Percentiles rank a stretch among this genome's conserved stretches.
phyloP scores from a whole-genome alignment of 129 eudicot species.

The Apium graveolens region DNA sequence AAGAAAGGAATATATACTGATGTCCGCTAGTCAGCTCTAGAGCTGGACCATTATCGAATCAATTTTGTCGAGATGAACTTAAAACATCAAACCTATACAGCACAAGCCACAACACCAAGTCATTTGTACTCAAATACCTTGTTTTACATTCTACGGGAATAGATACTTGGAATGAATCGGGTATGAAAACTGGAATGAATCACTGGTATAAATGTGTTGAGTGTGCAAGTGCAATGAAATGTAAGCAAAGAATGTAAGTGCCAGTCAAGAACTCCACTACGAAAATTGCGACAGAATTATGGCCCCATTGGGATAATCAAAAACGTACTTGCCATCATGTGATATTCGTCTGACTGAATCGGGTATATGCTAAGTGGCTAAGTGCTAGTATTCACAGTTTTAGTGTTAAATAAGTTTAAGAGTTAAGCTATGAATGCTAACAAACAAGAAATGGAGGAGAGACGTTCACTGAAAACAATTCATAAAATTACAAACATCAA shows the following conservation, averaged over 20 bases:
- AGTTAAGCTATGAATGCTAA: neutral
- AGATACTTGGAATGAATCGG: neutral
- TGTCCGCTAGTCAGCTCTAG: neutral
- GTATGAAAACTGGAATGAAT: neutral
- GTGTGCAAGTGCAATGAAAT: neutral
- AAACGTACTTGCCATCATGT: too few relatives aligned
- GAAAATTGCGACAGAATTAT: neutral
- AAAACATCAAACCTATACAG: neutral
- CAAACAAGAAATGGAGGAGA: constrained; percentile 1
- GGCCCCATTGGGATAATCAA: neutral
- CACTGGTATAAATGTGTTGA: neutral
- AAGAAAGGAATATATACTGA: neutral
- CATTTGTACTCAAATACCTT: neutral
- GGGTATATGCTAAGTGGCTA: neutral
- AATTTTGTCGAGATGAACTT: neutral
- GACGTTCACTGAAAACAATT: neutral
- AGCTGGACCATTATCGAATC: neutral
- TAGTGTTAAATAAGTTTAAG: neutral
- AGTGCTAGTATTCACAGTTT: neutral
- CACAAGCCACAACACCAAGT: neutral
- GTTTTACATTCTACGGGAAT: neutral
- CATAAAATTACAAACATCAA: neutral
- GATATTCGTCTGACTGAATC: neutral
- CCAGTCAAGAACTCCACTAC: neutral
- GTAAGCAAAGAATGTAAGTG: neutral